Base-by-base conservation (phyloP, 148 eudicot species). In the Pharnaceum exiguum region DNA sequence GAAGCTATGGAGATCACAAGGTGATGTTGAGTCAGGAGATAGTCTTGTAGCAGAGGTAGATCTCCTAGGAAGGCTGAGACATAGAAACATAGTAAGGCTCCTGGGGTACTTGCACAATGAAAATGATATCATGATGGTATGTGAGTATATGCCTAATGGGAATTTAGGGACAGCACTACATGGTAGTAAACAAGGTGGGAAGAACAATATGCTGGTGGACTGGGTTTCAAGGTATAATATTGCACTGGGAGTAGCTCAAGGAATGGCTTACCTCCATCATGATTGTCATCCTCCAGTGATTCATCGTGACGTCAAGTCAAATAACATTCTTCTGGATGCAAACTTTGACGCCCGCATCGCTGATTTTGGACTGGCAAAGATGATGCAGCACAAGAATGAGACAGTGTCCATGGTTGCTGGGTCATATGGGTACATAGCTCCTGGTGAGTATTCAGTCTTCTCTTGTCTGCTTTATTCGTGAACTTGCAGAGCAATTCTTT, bases 181-280 rank as follows among this genome's bases (percentile, higher is more conserved):
- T 23, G 76, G 79, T 33, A 59, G 69, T 48, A 66, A 71, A 39
- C 65, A 67, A 47, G 37, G 57, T 40, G 49, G 55, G 37, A 67
- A 71, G 52, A 70, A 56, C 38, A 48, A 43, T 18, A 59, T 71
- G 58, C 65, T 75, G 47, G 70, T 75, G 7, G 79, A 75, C 17
- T 75, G 79, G 79, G 79, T 75, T 30, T 71, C 79, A 5, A 61
- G 79, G 66, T 75, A 75, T 36, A 71, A 75, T 19, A 67, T 75
- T n/a, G 79, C 79, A 17, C 36, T 71, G 12, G 79, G 79, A 6
- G 76, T 71, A 17, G 79, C 75, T 24, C 79, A 75, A 26, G 79
- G 79, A 10, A 24, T 75, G 40, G 69, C 79, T n/a, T 75, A 75
- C 38, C 75, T 75, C 23, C 79, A 75, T 63, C 76, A 75, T 71